These are phyloP conservation scores for Emergomyces africanus DNA, from an alignment of 2,329 filamentous ascomycete species.

Conservation along the genomic window DNA sequence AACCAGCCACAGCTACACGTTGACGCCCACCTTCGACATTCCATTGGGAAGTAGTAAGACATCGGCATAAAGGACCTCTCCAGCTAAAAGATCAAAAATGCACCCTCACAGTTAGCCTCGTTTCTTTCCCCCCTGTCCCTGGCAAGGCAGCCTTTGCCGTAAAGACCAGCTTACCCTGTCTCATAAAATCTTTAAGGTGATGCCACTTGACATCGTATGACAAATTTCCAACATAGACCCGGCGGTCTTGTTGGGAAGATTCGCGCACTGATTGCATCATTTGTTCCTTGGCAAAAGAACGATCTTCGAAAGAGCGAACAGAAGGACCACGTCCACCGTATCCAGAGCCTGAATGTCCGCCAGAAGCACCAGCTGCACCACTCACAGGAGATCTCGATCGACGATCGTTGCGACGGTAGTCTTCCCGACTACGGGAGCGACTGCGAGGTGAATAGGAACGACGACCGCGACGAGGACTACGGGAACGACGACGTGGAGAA, in stretches of 20 bases:
- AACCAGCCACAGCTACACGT: conserved; percentile 80
- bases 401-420: conserved; percentile 61
- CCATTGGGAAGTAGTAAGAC: conserved; percentile 99
- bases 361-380: conserved; percentile 53
- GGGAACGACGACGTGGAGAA: conserved; percentile 56
- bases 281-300: conserved; percentile 70
- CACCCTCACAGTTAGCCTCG: conserved; percentile 21
- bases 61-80: conserved; percentile 99
- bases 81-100: conserved; percentile 51
- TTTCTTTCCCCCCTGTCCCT: neutral
- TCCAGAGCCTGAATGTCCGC: conserved; percentile 54
- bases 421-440: conserved; percentile 66
- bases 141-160: neutral
- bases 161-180: conserved; percentile 62
- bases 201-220: conserved; percentile 99
- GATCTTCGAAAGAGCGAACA: conserved; percentile 67
- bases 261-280: conserved; percentile 95
- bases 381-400: conserved; percentile 81
- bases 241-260: conserved; percentile 93
- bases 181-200: conserved; percentile 99
- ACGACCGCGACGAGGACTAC: conserved; percentile 65
- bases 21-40: conserved; percentile 99
- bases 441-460: conserved; percentile 69
- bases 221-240: conserved; percentile 97
- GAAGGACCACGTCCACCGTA: conserved; percentile 50